Conservation (phyloP, 78 protist species). For the Dictyostelium brefeldianum region DNA sequence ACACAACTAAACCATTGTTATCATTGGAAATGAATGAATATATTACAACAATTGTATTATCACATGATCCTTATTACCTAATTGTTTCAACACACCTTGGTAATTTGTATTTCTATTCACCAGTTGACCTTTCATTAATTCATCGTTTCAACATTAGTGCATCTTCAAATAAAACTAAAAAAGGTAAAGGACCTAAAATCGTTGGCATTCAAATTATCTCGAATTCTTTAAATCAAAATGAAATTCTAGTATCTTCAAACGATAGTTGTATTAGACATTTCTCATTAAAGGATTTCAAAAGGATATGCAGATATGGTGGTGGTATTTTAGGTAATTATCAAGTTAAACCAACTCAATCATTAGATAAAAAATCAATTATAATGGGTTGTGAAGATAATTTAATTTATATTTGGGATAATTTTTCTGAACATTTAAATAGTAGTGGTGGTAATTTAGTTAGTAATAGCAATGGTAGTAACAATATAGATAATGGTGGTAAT, state of each 20-base stretch:
- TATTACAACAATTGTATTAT: constrained; percentile 34
- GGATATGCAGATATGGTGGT: constrained; percentile 70
- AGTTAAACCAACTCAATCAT: constrained; percentile 48
- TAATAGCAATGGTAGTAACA: not conserved
- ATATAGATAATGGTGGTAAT: not conserved
- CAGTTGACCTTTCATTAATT: not conserved
- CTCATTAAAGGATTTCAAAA: constrained; percentile 59
- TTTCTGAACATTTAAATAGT: constrained; percentile 30
- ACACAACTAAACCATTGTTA: not conserved
- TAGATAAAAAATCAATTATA: constrained; percentile 6
- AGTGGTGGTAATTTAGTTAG: not conserved
- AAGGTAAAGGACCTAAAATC: constrained; percentile 78
- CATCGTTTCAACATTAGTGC: constrained; percentile 29
- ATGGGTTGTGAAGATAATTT: constrained; percentile 69
- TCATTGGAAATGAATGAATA: constrained; percentile 44
- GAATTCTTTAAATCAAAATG: constrained; percentile 25
- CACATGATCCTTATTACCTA: constrained; percentile 16
- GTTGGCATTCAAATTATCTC: constrained; percentile 29
- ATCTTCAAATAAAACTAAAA: constrained; percentile 1
- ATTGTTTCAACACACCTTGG: constrained; percentile 71
- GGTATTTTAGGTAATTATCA: constrained; percentile 46
- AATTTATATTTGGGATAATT: constrained; percentile 59
- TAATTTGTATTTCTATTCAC: constrained; percentile 13
- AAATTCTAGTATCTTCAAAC: constrained; percentile 48
- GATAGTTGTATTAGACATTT: constrained; percentile 62